Evolutionary conservation across 1,284 basidiomycete species (phyloP).

Genomic region (Gomphus bonarii): DNA sequence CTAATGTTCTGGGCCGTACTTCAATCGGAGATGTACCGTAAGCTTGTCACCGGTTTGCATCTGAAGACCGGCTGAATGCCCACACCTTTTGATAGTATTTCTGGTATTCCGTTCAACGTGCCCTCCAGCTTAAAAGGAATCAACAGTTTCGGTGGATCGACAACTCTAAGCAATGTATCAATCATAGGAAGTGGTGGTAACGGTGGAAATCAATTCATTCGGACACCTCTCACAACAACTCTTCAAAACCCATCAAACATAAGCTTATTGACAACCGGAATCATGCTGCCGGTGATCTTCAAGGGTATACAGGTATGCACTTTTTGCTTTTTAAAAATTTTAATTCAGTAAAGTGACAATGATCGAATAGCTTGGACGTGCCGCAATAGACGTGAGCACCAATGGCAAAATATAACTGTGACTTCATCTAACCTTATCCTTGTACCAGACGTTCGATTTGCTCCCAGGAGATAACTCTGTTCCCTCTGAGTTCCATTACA

Average conservation of each 20-base stretch:
- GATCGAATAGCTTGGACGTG: slow-evolving; percentile 33
- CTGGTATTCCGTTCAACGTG: background rate
- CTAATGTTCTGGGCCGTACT: slow-evolving; percentile 54
- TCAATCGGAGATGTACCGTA: slow-evolving; percentile 58
- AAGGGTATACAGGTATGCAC: slow-evolving; percentile 32
- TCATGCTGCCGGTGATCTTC: slow-evolving; percentile 52
- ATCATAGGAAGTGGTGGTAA: slow-evolving; percentile 52
- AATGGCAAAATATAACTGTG: no score
- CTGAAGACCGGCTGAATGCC: background rate
- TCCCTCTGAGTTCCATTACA: slow-evolving; percentile 56
- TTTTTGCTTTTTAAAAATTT: slow-evolving; percentile 8
- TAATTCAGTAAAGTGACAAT: background rate
- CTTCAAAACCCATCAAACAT: slow-evolving; percentile 62
- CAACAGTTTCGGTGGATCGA: slow-evolving; percentile 40
- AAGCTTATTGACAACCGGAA: slow-evolving; percentile 48
- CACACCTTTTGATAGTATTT: slow-evolving; percentile 21
- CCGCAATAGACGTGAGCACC: slow-evolving; percentile 43
- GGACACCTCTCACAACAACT: slow-evolving; percentile 40
- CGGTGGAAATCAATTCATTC: slow-evolving; percentile 44
- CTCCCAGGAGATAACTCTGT: slow-evolving; percentile 48
- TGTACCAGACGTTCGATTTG: slow-evolving; percentile 40
- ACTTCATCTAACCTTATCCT: background rate
- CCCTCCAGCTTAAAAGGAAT: slow-evolving; percentile 28
- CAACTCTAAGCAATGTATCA: slow-evolving; percentile 40
- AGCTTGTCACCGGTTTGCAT: slow-evolving; percentile 30